These are phyloP conservation scores for Neonectria punicea DNA, from an alignment of 2,329 filamentous ascomycete species.

Conservation along the genomic window DNA sequence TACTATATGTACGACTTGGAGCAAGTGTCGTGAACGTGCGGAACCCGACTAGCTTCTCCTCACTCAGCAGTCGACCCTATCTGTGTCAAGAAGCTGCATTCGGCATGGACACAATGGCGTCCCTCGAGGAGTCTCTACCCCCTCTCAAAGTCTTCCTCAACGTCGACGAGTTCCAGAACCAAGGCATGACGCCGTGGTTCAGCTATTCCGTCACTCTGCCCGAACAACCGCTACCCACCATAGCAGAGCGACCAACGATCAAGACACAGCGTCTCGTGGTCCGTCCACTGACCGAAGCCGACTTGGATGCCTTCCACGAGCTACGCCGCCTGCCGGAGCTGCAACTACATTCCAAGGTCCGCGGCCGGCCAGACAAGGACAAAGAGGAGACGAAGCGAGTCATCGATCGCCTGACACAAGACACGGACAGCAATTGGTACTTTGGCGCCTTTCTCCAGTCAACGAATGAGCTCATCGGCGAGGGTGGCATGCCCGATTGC, in stretches of 20 bases:
- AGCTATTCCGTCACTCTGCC: slow-evolving; percentile 34
- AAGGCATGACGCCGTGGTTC: slow-evolving; percentile 36
- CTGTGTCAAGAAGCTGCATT: neutral
- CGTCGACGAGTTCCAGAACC: slow-evolving; percentile 21
- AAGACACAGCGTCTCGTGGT: slow-evolving; percentile 31
- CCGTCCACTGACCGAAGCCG: slow-evolving; percentile 25
- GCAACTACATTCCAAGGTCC: slow-evolving; percentile 20
- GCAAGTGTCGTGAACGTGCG: neutral
- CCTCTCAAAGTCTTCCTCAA: slow-evolving; percentile 16
- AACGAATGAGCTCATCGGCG: slow-evolving; percentile 30
- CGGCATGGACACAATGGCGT: slow-evolving; percentile 31
- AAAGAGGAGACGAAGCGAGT: slow-evolving; percentile 27
- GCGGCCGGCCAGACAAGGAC: slow-evolving; percentile 27
- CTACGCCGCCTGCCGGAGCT: slow-evolving; percentile 21
- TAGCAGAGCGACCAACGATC: slow-evolving; percentile 25
- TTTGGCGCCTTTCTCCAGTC: slow-evolving; percentile 33
- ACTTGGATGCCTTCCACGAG: slow-evolving; percentile 32
- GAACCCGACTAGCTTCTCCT: neutral
- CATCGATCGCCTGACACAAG: slow-evolving; percentile 16
- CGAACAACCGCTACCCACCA: slow-evolving; percentile 22
- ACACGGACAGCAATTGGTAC: slow-evolving; percentile 30
- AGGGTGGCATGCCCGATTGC: slow-evolving; percentile 30
- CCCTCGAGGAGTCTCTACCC: slow-evolving; percentile 19
- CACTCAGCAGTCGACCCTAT: neutral
- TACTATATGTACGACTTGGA: neutral